A percentile compares a stretch with the other conserved stretches of the same genome.
Conservation (phyloP, 768 basidiomycete genomes). For the Gloeostereum incarnatum region DNA sequence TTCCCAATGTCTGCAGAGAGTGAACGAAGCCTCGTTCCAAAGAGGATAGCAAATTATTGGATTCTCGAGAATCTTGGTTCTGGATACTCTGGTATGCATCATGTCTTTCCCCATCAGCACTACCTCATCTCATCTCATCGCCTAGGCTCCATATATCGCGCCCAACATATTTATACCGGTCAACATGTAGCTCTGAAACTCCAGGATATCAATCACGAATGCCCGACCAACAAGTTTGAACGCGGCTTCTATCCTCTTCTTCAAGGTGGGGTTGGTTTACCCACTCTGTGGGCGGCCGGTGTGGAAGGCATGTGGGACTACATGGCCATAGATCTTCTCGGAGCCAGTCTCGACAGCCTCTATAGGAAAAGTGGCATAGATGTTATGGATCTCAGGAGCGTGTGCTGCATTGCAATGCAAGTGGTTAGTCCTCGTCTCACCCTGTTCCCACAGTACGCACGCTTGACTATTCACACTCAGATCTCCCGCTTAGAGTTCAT, state of each 20-base stretch:
- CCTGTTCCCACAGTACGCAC: constrained; percentile 1
- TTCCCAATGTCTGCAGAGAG: no score
- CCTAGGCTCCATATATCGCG: constrained; percentile 65
- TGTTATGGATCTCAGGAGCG: constrained; percentile 59
- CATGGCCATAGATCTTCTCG: constrained; percentile 72
- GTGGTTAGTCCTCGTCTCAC: constrained; percentile 35
- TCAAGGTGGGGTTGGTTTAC: constrained; percentile 68
- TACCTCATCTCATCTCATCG: constrained; percentile 2
- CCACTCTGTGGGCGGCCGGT: constrained; percentile 56
- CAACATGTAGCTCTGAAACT: constrained; percentile 68
- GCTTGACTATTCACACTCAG: constrained; percentile 22
- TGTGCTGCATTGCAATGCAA: constrained; percentile 71
- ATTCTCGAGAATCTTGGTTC: constrained; percentile 53
- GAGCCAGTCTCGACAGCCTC: constrained; percentile 57
- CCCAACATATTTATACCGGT: constrained; percentile 43
- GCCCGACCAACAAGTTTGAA: constrained; percentile 70
- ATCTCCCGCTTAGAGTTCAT: constrained; percentile 67
- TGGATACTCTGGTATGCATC: constrained; percentile 57
- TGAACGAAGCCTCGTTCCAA: no score
- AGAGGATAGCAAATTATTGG: constrained; percentile 51
- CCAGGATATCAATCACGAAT: constrained; percentile 60
- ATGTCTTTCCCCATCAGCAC: not conserved
- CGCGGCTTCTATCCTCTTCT: constrained; percentile 58
- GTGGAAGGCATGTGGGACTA: constrained; percentile 53
- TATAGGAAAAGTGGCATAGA: constrained; percentile 46